Conservation (phyloP, 1,284 basidiomycete species). For the Ganoderma boninense region DNA sequence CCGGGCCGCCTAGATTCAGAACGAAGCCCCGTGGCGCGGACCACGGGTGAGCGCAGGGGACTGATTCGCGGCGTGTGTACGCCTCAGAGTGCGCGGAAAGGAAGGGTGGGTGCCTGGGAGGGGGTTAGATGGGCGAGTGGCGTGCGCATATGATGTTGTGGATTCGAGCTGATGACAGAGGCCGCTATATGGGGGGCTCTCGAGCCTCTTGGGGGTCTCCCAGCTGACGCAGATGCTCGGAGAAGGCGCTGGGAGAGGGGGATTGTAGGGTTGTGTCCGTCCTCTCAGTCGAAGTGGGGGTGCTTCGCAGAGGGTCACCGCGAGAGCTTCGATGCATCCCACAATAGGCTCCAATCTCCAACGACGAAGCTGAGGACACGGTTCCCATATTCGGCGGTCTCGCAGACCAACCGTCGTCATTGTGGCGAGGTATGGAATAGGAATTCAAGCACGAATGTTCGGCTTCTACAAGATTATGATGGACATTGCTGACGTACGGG, state of each 20-base stretch:
- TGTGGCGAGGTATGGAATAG: background rate
- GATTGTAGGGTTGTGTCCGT: conserved; percentile 2
- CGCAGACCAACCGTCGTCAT: background rate
- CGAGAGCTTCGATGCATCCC: background rate
- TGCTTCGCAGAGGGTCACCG: background rate
- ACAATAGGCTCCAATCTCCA: background rate
- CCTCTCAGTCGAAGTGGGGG: background rate
- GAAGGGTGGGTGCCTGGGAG: background rate
- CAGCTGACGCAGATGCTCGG: background rate
- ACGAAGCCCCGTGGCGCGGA: background rate
- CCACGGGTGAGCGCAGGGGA: background rate
- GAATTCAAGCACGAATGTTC: background rate
- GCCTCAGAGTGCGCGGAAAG: background rate
- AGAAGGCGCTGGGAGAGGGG: background rate
- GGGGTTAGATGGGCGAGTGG: background rate
- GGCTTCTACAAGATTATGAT: background rate
- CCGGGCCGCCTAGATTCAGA: background rate
- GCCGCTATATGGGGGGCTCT: background rate
- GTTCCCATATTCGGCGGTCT: background rate
- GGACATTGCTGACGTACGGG: background rate
- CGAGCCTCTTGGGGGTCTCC: background rate
- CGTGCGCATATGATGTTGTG: background rate
- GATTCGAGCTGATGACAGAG: background rate
- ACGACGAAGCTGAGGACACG: background rate
- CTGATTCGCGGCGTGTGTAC: background rate